Base-by-base conservation (phyloP, 352 stramenopile species). In the Phytophthora uliginosa region DNA sequence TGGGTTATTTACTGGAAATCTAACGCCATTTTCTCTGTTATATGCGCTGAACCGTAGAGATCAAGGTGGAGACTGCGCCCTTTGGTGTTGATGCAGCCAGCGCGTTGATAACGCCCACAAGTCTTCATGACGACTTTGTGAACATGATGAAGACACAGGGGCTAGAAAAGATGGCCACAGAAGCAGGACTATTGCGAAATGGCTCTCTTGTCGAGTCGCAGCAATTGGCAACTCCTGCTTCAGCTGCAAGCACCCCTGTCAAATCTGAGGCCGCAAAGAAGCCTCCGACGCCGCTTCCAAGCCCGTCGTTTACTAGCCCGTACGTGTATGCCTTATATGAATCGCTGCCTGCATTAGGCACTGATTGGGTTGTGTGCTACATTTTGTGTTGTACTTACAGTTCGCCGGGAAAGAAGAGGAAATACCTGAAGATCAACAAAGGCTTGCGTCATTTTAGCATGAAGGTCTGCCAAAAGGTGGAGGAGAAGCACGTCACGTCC, bases 401-500 rank as follows among this genome's bases (percentile, higher is more conserved):
- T 9, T 79, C 83, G 31, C 84, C 86, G 0, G 81, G 77, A 3
- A 96, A 96, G 76, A 93, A 91, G 54, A 82, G 84, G 54, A 95
- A 93, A 71, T 91, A 86, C 59, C 56, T 88, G 31, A 98, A 98
- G 65, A 87, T 94, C 65, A 96, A 95, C 86, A 98, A 98, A 60
- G 93, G 93, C 7, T 71, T 99, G 42, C 92, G 96, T 33, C 95
- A 98, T 78, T 98, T 99, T 62, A 98, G 91, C 48, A 98, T 98
- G 90, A 98, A 98, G 59, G 95, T 99, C 17, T 99, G 95, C 63
- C 90, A 98, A 76, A 99, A 98, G 67, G 96, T 99, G n/a, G 92
- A 99, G 79, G 93, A 98, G 70, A 99, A 98, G 71, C 91, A 98
- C 45, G 90, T 95, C 10, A 99, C 96, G 22, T 94, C 93, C 22